These are phyloP conservation scores for Aspergillus leporis DNA, from an alignment of 495 filamentous ascomycete genomes.

Conservation along the genomic window DNA sequence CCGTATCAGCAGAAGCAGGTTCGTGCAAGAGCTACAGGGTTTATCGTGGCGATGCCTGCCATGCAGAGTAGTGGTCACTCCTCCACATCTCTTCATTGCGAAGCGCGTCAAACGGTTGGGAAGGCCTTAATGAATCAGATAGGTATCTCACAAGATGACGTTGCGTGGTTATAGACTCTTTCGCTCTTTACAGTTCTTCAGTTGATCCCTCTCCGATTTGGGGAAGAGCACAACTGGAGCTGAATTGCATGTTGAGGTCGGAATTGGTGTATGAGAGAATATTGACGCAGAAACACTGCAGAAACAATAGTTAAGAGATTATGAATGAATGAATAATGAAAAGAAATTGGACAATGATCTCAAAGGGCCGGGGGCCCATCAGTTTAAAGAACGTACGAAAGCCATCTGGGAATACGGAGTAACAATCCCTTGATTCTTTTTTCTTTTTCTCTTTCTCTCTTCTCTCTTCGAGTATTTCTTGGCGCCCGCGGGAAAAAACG, in stretches of 20 bases:
- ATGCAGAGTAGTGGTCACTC: background rate
- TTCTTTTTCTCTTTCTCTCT: background rate
- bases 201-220: background rate
- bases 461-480: conserved; percentile 3
- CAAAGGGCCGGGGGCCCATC: background rate
- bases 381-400: background rate
- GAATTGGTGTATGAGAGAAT: background rate
- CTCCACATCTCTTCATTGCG: background rate
- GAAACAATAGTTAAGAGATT: conserved; percentile 1
- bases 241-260: background rate
- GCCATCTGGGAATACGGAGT: background rate
- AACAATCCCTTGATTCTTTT: background rate
- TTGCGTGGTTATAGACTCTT: background rate
- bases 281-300: background rate
- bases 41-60: background rate
- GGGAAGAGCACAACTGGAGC: background rate
- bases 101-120: background rate
- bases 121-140: background rate
- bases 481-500: conserved; percentile 15
- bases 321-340: conserved; percentile 11
- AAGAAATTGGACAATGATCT: conserved; percentile 4
- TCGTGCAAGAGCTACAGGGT: background rate
- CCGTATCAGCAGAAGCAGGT: background rate
- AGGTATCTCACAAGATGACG: background rate
- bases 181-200: background rate